Evolutionary conservation across 2,329 filamentous ascomycete genomes (phyloP), one percentile per base, ranked within the genome.

Genomic region (Neoarthrinium moseri): DNA sequence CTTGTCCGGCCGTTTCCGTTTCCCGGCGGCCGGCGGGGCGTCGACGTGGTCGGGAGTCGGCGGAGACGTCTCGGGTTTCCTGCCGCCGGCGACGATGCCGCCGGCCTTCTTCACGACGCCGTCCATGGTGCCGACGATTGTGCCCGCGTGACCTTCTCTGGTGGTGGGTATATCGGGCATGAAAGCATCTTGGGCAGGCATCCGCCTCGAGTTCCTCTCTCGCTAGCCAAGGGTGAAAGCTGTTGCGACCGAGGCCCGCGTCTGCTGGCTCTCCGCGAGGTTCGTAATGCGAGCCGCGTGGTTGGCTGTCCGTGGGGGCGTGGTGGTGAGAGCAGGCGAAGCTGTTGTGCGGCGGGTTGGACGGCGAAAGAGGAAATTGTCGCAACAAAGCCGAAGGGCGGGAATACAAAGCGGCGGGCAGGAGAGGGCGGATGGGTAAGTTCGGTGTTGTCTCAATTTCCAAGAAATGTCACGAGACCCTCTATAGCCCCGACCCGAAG

Each of bases 141-240:
- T 45, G 34, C 57, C 52, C 20, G 52, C 51, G 48, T 56, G 48
- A 44, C 58, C 63, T 58, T 67, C 67, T 65, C 66, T 61, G 60
- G 62, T 66, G 58, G 63, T 52, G 59, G 72, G 65, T 59, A 72
- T 66, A 56, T 76, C 76, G 63, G 81, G 71, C 73, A 80, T 73
- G 60, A 80, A 70, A 66, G 72, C 78, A 82, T 85, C 69, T 63
- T 76, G 75, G 61, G 74, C 43, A 68, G 79, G 72, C 77, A 81
- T 81, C 68, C 71, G 74, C 57, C 33, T 21, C 32, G 3, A 15
- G 26, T 21, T 43, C 29, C 18, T 33, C 39, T 24, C 18, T 33
- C 10, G 13, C 33, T 10, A 13, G 18, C n/a, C n/a, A n/a, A n/a
- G n/a, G n/a, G n/a, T n/a, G 17, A 10, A 13, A 12, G 33, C 13